Evolutionary conservation across 2,329 filamentous ascomycete species (phyloP).

Genomic region (Elsinoe arachidis): DNA sequence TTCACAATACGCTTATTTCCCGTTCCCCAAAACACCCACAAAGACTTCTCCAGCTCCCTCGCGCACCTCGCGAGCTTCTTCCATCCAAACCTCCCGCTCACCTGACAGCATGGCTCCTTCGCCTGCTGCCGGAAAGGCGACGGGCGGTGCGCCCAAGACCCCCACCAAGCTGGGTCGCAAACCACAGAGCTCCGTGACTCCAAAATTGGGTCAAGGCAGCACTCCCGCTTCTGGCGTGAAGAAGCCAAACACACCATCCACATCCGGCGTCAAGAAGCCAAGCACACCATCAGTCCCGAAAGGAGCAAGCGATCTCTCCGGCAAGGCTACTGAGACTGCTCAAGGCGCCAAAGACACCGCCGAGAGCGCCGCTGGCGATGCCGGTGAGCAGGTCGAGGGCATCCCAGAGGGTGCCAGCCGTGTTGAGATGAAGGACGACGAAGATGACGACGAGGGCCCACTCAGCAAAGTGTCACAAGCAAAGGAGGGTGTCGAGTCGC

Average conservation of each 20-base stretch:
- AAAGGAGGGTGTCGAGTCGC: constrained; percentile 36
- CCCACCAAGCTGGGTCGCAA: constrained; percentile 44
- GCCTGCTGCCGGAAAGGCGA: constrained; percentile 41
- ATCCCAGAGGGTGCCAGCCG: constrained; percentile 26
- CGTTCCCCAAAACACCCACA: constrained; percentile 42
- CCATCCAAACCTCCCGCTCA: constrained; percentile 21
- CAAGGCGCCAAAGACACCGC: constrained; percentile 21
- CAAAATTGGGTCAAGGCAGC: constrained; percentile 33
- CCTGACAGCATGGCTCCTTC: constrained; percentile 39
- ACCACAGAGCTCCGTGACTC: constrained; percentile 29
- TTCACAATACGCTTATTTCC: constrained; percentile 43
- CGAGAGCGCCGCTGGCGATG: constrained; percentile 25
- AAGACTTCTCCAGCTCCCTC: constrained; percentile 29
- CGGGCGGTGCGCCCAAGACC: constrained; percentile 39
- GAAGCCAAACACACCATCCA: constrained; percentile 16
- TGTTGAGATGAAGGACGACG: constrained; percentile 30
- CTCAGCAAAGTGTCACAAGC: constrained; percentile 41
- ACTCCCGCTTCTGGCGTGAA: constrained; percentile 23
- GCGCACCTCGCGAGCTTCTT: constrained; percentile 28
- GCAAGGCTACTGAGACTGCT: constrained; percentile 9
- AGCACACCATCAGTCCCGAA: constrained; percentile 24
- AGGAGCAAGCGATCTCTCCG: constrained; percentile 25
- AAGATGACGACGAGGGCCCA: constrained; percentile 30
- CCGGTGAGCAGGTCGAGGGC: constrained; percentile 33
- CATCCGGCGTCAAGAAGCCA: constrained; percentile 16